Evolutionary conservation across 2,329 filamentous ascomycete species (phyloP).

Genomic region (Microcyclosporella mali): DNA sequence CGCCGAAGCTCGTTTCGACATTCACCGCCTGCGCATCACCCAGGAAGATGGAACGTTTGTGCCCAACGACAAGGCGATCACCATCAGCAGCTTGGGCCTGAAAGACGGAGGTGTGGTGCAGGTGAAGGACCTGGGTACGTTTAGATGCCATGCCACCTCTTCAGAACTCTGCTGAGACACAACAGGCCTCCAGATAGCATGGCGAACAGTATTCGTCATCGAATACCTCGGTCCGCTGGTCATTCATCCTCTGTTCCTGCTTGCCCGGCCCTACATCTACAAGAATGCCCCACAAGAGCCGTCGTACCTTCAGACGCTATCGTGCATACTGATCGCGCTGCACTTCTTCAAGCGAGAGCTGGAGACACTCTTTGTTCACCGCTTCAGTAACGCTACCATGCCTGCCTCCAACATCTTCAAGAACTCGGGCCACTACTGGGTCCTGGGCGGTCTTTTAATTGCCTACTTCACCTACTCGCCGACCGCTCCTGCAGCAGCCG

Average conservation of each 20-base stretch:
- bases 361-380: conserved; percentile 90
- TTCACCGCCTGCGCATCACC: conserved; percentile 58
- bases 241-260: conserved; percentile 70
- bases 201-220: conserved; percentile 89
- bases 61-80: conserved; percentile 48
- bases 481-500: conserved; percentile 57
- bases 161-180: conserved; percentile 1
- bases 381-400: conserved; percentile 94
- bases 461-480: conserved; percentile 82
- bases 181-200: conserved; percentile 77
- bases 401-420: conserved; percentile 84
- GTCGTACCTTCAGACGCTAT: conserved; percentile 65
- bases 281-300: conserved; percentile 41
- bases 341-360: conserved; percentile 95
- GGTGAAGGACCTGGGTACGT: conserved; percentile 85
- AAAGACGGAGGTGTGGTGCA: conserved; percentile 59
- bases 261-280: conserved; percentile 68
- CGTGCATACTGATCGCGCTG: conserved; percentile 64
- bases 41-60: conserved; percentile 57
- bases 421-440: conserved; percentile 94
- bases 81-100: conserved; percentile 51
- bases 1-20: conserved; percentile 47
- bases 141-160: background rate
- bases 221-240: conserved; percentile 91
- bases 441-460: conserved; percentile 70